phyloP scores from a whole-genome alignment of 208 protist species.

The Trypanosoma mega region DNA sequence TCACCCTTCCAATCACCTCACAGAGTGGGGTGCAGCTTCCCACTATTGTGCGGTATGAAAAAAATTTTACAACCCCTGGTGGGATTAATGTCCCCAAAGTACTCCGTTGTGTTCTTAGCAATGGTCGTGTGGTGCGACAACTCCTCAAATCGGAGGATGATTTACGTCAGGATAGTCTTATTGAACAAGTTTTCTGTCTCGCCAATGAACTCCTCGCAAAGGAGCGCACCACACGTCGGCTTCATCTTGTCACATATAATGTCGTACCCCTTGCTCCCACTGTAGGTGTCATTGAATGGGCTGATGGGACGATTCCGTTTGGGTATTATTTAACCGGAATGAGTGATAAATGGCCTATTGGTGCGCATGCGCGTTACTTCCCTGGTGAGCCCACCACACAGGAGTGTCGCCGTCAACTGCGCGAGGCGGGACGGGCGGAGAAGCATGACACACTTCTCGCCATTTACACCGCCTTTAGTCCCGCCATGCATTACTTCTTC shows the following conservation, averaged over 20 bases:
- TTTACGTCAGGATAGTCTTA: conserved; percentile 95
- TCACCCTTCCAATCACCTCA: conserved; percentile 14
- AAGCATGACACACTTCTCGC: conserved; percentile 43
- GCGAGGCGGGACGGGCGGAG: conserved; percentile 24
- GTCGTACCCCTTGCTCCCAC: conserved; percentile 92
- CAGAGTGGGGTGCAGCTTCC: conserved; percentile 16
- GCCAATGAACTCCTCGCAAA: conserved; percentile 80
- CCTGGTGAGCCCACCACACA: conserved; percentile 62
- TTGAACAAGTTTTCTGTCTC: conserved; percentile 94
- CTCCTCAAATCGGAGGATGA: conserved; percentile 93
- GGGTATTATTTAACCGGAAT: conserved; percentile 85
- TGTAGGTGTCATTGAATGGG: conserved; percentile 92
- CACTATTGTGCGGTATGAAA: conserved; percentile 51
- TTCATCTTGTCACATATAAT: conserved; percentile 92
- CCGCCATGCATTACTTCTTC: conserved; percentile 96
- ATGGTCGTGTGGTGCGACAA: conserved; percentile 86
- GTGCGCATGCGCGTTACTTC: conserved; percentile 87
- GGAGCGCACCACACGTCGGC: conserved; percentile 9
- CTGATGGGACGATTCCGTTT: conserved; percentile 87
- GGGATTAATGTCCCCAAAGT: conserved; percentile 96
- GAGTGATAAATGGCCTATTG: conserved; percentile 11
- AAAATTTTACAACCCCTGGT: conserved; percentile 74
- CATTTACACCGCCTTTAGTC: conserved; percentile 87
- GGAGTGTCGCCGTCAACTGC: conserved; percentile 53
- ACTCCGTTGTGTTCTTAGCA: conserved; percentile 75